These are phyloP conservation scores for Neopestalotiopsis clavispora DNA, from an alignment of 2,329 filamentous ascomycete genomes.

Conservation along the genomic window DNA sequence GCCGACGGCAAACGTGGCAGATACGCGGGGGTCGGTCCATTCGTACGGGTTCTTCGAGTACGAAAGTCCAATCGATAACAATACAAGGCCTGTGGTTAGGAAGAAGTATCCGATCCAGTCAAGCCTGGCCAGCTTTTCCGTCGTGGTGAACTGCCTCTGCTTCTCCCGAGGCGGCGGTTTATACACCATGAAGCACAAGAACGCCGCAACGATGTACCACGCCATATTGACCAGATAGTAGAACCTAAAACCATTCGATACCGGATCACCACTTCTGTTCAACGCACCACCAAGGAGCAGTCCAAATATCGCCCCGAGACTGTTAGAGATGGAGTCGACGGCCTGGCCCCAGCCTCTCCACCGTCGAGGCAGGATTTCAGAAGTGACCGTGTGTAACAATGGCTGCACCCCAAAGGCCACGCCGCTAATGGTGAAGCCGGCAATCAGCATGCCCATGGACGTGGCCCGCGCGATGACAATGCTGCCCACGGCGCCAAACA, in stretches of 20 bases:
- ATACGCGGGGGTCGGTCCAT: slow-evolving; percentile 41
- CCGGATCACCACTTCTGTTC: slow-evolving; percentile 34
- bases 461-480: slow-evolving; percentile 41
- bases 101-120: slow-evolving; percentile 44
- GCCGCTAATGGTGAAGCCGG: slow-evolving; percentile 40
- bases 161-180: slow-evolving; percentile 34
- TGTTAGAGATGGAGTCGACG: slow-evolving; percentile 34
- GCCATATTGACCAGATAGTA: slow-evolving; percentile 41
- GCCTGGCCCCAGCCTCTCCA: slow-evolving; percentile 42
- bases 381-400: slow-evolving; percentile 42
- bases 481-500: slow-evolving; percentile 39
- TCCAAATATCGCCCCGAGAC: slow-evolving; percentile 35
- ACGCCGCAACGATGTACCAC: slow-evolving; percentile 31
- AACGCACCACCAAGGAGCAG: slow-evolving; percentile 41
- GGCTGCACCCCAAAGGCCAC: slow-evolving; percentile 43
- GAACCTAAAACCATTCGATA: slow-evolving; percentile 37
- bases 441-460: slow-evolving; percentile 41
- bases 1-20: slow-evolving; percentile 41
- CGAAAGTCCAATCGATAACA: slow-evolving; percentile 44
- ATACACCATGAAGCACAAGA: slow-evolving; percentile 37
- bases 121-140: slow-evolving; percentile 37
- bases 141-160: slow-evolving; percentile 32
- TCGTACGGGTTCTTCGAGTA: slow-evolving; percentile 44
- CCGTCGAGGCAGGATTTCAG: slow-evolving; percentile 44
- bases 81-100: slow-evolving; percentile 38